A percentile compares a stretch with the other conserved stretches of the same genome.
phyloP scores from a whole-genome alignment of 2,329 filamentous ascomycete genomes.

The Microdochium bolleyi region DNA sequence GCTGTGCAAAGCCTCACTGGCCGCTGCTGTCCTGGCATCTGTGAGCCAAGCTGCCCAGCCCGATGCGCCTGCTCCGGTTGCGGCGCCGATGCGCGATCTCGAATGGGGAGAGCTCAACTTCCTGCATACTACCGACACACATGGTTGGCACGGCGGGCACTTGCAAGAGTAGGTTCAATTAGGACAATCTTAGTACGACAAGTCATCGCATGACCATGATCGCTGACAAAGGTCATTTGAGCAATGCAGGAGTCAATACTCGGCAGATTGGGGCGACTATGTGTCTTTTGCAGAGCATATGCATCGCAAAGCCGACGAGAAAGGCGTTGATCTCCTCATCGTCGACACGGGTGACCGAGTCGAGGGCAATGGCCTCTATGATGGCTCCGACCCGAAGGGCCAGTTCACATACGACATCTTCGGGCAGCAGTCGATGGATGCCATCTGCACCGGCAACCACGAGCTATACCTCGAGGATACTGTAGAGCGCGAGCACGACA shows the following conservation, averaged over 20 bases:
- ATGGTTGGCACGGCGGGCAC: conserved; percentile 94
- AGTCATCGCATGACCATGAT: background rate
- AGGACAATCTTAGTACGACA: too few species aligned
- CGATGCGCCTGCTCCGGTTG: conserved; percentile 66
- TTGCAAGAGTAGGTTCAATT: conserved; percentile 67
- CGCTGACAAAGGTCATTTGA: conserved; percentile 2
- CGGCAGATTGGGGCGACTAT: conserved; percentile 97
- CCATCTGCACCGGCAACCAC: conserved; percentile 87
- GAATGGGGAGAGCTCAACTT: conserved; percentile 95
- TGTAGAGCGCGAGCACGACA: conserved; percentile 67
- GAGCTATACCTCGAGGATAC: conserved; percentile 82
- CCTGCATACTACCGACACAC: conserved; percentile 91
- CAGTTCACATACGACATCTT: conserved; percentile 84
- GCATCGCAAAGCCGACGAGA: conserved; percentile 66
- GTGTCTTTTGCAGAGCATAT: conserved; percentile 85
- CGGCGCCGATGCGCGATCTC: conserved; percentile 74
- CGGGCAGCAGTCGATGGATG: conserved; percentile 72
- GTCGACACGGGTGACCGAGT: conserved; percentile 90
- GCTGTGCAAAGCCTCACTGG: background rate
- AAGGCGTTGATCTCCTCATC: conserved; percentile 80
- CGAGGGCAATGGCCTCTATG: conserved; percentile 92
- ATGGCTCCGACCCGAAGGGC: conserved; percentile 80
- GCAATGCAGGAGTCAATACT: conserved; percentile 66
- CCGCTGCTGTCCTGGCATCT: conserved; percentile 18
- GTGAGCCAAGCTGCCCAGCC: conserved; percentile 58